Conservation (phyloP, 1,139 yeast species). For the Chernovozyma aurita region DNA sequence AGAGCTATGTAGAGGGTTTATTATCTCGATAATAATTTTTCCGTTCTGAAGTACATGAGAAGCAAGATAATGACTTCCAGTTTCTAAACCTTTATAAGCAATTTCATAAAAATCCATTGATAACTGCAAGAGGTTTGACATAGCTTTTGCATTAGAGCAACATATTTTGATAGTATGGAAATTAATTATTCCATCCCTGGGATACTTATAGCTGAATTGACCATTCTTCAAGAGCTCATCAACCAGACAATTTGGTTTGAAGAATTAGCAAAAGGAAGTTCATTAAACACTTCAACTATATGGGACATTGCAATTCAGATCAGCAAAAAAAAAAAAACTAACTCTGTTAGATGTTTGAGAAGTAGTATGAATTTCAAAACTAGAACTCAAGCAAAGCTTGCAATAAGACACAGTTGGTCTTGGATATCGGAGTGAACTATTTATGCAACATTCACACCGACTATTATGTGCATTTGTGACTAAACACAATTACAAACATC, state of each 20-base stretch:
- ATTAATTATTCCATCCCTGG: conserved; percentile 28
- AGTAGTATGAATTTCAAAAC: no score
- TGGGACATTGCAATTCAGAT: no score
- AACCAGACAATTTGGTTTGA: conserved; percentile 8
- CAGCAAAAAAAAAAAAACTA: no score
- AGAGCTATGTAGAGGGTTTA: conserved; percentile 17
- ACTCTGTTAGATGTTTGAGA: no score
- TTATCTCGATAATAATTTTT: conserved; percentile 47
- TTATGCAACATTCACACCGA: no score
- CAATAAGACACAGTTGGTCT: no score
- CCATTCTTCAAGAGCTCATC: conserved; percentile 24
- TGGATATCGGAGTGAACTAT: no score
- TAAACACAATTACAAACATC: no score
- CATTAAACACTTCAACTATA: no score
- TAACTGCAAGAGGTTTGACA: conserved; percentile 50
- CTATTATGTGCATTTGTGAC: no score
- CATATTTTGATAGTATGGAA: conserved; percentile 30
- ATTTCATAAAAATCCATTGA: conserved; percentile 60
- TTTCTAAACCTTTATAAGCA: conserved; percentile 66
- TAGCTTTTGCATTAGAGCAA: conserved; percentile 60
- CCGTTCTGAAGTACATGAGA: conserved; percentile 64
- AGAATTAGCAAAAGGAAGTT: background rate
- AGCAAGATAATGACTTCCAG: conserved; percentile 52
- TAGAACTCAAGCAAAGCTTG: no score
- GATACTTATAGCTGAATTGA: conserved; percentile 16